phyloP scores from a whole-genome alignment of 176 grass and related monocot species.

The Oryza coarctata region DNA sequence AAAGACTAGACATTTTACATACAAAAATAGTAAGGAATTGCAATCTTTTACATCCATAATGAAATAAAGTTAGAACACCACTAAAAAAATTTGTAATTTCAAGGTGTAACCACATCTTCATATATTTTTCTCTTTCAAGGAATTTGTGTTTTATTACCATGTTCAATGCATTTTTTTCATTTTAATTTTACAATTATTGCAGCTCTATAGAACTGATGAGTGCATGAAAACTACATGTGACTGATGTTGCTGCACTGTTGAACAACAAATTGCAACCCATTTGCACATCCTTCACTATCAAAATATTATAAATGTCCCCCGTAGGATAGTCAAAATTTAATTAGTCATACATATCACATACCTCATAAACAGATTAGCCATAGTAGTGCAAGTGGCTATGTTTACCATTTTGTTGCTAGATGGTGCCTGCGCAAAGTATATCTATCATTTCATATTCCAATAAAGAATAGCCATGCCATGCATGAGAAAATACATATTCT shows the following conservation, averaged over 20 bases:
- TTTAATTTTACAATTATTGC: neutral
- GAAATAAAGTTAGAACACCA: neutral
- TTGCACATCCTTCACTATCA: neutral
- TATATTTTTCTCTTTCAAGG: neutral
- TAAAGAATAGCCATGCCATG: neutral
- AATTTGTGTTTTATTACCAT: neutral
- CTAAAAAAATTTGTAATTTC: neutral
- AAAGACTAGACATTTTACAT: neutral
- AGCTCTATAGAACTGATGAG: neutral
- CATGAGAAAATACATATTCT: neutral
- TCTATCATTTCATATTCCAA: neutral
- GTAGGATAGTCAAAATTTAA: neutral
- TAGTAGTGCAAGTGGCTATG: conserved; percentile 9
- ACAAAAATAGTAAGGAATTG: too few relatives aligned
- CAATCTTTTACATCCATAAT: neutral
- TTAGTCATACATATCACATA: neutral
- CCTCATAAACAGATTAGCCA: conserved; percentile 21
- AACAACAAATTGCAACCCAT: neutral
- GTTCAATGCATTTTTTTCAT: neutral
- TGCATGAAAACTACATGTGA: neutral
- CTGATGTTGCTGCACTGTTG: neutral
- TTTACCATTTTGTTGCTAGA: conserved; percentile 15
- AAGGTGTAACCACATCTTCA: neutral
- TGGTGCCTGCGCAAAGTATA: neutral
- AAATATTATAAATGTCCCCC: neutral